Percentiles rank a stretch among this genome's conserved stretches.
Evolutionary conservation across 768 basidiomycete species (phyloP).

Genomic region (Boletales sp.): DNA sequence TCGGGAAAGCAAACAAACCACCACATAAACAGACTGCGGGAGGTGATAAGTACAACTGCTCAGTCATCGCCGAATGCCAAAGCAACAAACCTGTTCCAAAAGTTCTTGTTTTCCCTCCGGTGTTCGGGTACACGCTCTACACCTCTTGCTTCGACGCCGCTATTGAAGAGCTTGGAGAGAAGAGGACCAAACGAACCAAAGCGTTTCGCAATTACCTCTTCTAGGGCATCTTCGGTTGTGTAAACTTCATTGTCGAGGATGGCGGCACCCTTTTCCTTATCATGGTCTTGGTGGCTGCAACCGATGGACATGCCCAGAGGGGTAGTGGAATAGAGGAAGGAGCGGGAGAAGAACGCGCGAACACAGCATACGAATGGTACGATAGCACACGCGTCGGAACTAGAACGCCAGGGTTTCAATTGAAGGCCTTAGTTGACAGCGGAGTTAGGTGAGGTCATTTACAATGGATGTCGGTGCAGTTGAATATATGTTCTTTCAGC

Average conservation of each 20-base stretch:
- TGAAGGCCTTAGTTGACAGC: too few relatives aligned
- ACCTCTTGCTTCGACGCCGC: conserved; percentile 52
- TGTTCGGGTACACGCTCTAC: conserved; percentile 53
- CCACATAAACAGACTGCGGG: conserved; percentile 42
- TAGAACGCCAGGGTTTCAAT: too few relatives aligned
- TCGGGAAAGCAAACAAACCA: conserved; percentile 26
- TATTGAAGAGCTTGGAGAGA: conserved; percentile 39
- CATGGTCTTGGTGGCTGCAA: neutral
- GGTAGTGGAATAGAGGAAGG: neutral
- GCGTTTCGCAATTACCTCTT: conserved; percentile 25
- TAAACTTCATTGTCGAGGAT: neutral
- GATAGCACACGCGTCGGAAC: too few relatives aligned
- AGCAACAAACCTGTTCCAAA: conserved; percentile 40
- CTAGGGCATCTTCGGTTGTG: conserved; percentile 25
- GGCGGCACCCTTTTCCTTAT: conserved; percentile 17
- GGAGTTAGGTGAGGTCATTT: too few relatives aligned
- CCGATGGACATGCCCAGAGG: conserved; percentile 6
- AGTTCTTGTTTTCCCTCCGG: conserved; percentile 41
- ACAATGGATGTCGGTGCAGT: too few relatives aligned
- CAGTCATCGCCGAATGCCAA: neutral
- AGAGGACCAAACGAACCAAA: conserved; percentile 30
- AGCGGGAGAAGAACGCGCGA: neutral
- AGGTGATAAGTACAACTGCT: conserved; percentile 1
- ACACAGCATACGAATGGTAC: too few relatives aligned
- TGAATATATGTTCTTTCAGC: too few relatives aligned